Base-by-base conservation (phyloP, 176 grass and related monocot genomes). In the Ampelocalamus luodianensis region DNA sequence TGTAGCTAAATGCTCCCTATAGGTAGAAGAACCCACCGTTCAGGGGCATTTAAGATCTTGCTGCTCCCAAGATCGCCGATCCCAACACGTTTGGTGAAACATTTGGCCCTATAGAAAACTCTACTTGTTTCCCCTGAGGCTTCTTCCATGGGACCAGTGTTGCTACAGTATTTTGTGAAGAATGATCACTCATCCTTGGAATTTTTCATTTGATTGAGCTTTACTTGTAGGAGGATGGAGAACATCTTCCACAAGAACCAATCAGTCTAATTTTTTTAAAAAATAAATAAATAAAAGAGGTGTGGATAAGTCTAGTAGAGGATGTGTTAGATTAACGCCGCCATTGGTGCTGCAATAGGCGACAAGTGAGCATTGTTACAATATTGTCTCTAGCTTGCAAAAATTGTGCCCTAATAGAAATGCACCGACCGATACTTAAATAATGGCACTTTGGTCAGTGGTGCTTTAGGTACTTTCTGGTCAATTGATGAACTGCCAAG, bases 381-480 rank as follows among this genome's bases (percentile, higher is more conserved):
- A 58, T 58, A 48, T 86, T 82, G 24, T 78, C 63, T 82, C 65
- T 17, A 66, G 73, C 77, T 85, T 85, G 43, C 79, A 83, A 86
- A 69, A 67, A 83, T 22, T 82, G 72, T 72, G 79, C 20, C 45
- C 34, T 44, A 24, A 76, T 61, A 75, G 50, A 82, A 76, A 75
- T 68, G 70, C 71, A 68, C 49, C 78, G 49, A 58, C 71, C 46
- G 48, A 79, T 79, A 14, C 56, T 72, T 90, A 45, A 48, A 79
- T 82, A 87, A 68, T 87, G 60, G 48, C 46, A 79, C 62, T 40
- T 61, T 60, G 24, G 79, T 61, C 66, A 82, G 66, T 83, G 79
- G 79, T 86, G 74, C 79, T 86, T 83, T 87, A 73, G 84, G 79
- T 79, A 70, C 65, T 77, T 85, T 74, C 49, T 79, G 88, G 84